Evolutionary conservation across 2,329 filamentous ascomycete genomes (phyloP).

Genomic region (Calonectria ilicicola): DNA sequence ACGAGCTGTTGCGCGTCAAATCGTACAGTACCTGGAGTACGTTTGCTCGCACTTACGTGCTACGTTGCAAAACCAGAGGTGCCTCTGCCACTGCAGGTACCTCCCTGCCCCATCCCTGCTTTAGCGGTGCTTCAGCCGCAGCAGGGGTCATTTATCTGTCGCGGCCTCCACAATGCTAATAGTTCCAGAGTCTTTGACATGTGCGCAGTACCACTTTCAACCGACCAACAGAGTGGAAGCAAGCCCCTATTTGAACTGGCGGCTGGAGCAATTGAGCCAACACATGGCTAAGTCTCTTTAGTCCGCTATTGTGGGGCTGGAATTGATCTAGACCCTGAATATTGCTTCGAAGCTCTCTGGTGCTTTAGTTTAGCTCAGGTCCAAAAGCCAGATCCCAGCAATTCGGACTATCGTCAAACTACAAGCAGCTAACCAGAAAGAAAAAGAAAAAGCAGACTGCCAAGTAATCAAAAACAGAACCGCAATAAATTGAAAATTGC

Average conservation of each 20-base stretch:
- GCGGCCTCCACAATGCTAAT: neutral
- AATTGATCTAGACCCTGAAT: neutral
- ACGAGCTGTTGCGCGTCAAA: neutral
- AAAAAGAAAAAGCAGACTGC: neutral
- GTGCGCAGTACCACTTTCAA: neutral
- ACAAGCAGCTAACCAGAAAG: neutral
- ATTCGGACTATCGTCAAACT: neutral
- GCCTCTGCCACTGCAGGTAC: constrained; percentile 12
- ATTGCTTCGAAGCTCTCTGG: neutral
- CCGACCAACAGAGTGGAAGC: neutral
- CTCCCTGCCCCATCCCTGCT: neutral
- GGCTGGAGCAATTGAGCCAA: neutral
- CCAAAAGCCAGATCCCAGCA: neutral
- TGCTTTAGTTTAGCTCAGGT: neutral
- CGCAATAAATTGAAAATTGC: neutral
- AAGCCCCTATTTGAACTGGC: constrained; percentile 9
- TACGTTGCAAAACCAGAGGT: constrained; percentile 15
- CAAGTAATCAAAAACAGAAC: neutral
- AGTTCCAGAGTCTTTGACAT: constrained; percentile 3
- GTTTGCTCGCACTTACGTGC: constrained; percentile 1
- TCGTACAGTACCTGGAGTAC: neutral
- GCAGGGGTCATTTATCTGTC: neutral
- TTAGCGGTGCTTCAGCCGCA: constrained; percentile 23
- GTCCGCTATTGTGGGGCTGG: neutral
- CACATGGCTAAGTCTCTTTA: neutral